Base-by-base conservation (phyloP, 2,329 filamentous ascomycete species). In the Spiromastix sp. region DNA sequence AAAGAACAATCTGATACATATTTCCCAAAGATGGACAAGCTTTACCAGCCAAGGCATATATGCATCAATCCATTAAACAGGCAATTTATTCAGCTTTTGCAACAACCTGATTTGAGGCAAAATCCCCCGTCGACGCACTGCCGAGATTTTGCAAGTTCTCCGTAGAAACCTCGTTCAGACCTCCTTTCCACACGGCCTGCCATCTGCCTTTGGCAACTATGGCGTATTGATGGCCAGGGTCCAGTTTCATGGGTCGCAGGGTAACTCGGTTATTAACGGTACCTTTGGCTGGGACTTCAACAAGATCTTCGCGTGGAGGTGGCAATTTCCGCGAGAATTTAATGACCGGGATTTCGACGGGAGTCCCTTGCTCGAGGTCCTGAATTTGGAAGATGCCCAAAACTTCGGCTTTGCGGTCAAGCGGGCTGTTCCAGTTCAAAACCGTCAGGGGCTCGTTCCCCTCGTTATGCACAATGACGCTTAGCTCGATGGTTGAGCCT, bases 371-470 rank as follows among this genome's bases (percentile, higher is more conserved):
- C 11, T 42, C 40, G 20, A 38, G 41, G 32, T 59, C 52, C 21
- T 36, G 42, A 5, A 57, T 36, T 9, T 48, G 37, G 29, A 58
- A 58, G 11, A 57, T 34, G 5, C 54, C 50, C n/a, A 57, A 44
- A 4, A 51, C 36, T 13, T 44, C 44, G 4, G 56, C 57, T 5
- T 41, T 43, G 5, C 47, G 40, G 33, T 63, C 61, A 3, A 63
- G 45, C 1, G 57, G 59, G 4, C 48, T 57, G 3, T 48, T 51
- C 59, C 59, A 64, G 40, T 44, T 50, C 3, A 64, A 44, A 4
- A 64, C 28, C 1, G 52, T 61, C 10, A 60, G 36, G 10, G 51
- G 36, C 2, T 45, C 32, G 4, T 47, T 31, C 0, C 50, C 47
- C 1, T 44, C 40, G 26, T 60, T 62, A 18, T 46, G 44, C 31